A percentile compares a stretch with the other conserved stretches of the same genome.
Conservation (phyloP, 192 early-diverging fungal species). For the Martensiomyces pterosporus region DNA sequence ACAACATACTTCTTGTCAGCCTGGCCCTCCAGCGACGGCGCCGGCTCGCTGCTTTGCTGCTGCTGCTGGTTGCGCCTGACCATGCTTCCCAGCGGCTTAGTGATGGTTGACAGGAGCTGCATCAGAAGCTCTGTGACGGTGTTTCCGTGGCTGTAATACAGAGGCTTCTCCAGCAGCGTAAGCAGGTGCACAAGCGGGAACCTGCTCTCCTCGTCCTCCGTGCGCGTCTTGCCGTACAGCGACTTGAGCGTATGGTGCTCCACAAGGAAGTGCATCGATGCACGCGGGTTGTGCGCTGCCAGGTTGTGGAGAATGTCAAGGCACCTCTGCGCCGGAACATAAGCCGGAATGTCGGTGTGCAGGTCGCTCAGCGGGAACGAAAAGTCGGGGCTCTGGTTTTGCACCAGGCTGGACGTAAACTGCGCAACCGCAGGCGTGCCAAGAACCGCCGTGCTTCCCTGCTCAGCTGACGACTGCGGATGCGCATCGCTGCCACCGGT, state of each 20-base stretch:
- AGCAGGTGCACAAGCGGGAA: conserved; percentile 68
- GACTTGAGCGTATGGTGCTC: conserved; percentile 29
- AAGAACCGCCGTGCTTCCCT: conserved; percentile 4
- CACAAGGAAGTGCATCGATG: conserved; percentile 66
- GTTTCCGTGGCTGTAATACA: conserved; percentile 72
- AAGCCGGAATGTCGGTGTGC: conserved; percentile 66
- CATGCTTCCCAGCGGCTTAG: conserved; percentile 68
- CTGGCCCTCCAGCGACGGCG: neutral
- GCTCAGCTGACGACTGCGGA: neutral
- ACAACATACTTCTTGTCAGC: conserved; percentile 32
- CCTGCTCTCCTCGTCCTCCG: conserved; percentile 58
- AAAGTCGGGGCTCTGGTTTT: conserved; percentile 31
- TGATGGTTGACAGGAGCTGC: conserved; percentile 75
- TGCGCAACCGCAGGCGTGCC: conserved; percentile 30
- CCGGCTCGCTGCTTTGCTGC: conserved; percentile 3
- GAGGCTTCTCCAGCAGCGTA: conserved; percentile 75
- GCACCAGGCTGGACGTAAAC: conserved; percentile 33
- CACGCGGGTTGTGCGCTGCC: conserved; percentile 68
- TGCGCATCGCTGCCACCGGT: neutral
- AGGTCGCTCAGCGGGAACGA: conserved; percentile 47
- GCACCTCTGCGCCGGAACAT: conserved; percentile 84
- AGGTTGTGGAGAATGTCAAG: conserved; percentile 80
- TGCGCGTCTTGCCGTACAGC: conserved; percentile 50
- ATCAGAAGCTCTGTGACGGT: conserved; percentile 83
- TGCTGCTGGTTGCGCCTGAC: conserved; percentile 48